Evolutionary conservation across 176 grass and related monocot species (phyloP), one percentile per base, ranked within the genome.

Genomic region (Oryza punctata): DNA sequence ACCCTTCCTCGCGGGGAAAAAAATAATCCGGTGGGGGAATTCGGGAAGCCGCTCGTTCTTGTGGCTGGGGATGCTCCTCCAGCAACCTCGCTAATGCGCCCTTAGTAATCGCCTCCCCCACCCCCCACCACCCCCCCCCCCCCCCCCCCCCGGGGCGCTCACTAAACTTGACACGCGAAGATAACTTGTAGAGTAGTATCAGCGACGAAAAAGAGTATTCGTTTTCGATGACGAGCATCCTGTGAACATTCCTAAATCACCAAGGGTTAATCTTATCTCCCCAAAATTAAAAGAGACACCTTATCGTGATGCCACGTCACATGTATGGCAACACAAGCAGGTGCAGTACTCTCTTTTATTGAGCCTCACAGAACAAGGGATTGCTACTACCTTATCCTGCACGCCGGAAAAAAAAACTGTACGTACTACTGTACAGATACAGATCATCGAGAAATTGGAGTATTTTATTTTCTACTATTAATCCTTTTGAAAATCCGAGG

Each of bases 41-140:
- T 81, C 84, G 40, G 72, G 92, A 90, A 74, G 80, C 90, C 85
- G 80, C 68, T 85, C 50, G 68, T 93, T 91, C 91, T 91, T 67
- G 94, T 96, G 94, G 94, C 86, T 96, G 26, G 26, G 86, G 77
- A 78, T 87, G n/a, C 75, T 81, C 85, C 89, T 38, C 86, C 80
- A 70, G 49, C 6, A 72, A 28, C 15, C 38, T 88, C 85, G 69
- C 25, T n/a, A 73, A 18, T 67, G 78, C 40, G 57, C 21, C 57
- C 24, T 61, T 61, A 61, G 57, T 61, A 61, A 21, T n/a, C 11
- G 57, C n/a, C 57, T 9, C 57, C n/a, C 50, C n/a, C n/a, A n/a
- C n/a, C n/a, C n/a, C n/a, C n/a, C n/a, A n/a, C n/a, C n/a, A n/a
- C n/a, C n/a, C n/a, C n/a, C n/a, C n/a, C n/a, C n/a, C n/a, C n/a